phyloP scores from a whole-genome alignment of 352 stramenopile species.

The Phytophthora pini region DNA sequence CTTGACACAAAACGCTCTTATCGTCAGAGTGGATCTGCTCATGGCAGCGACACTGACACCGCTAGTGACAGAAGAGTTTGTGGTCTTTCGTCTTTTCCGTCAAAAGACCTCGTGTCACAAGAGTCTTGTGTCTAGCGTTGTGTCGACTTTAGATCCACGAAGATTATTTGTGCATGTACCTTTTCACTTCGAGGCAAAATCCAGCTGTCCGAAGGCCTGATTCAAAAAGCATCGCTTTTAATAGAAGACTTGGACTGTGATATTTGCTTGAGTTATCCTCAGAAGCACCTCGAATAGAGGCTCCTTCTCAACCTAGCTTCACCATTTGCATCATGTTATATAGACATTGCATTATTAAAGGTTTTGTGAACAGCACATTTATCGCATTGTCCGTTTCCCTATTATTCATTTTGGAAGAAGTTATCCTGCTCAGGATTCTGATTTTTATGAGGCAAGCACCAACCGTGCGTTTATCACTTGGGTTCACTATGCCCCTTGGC shows the following conservation, averaged over 20 bases:
- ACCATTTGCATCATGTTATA: too few species aligned
- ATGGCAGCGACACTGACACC: too few species aligned
- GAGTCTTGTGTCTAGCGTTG: not conserved
- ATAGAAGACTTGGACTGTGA: not conserved
- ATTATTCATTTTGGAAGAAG: not conserved
- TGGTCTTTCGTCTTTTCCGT: too few species aligned
- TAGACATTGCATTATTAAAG: not conserved
- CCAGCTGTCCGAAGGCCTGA: slow-evolving; percentile 18
- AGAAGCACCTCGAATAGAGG: too few species aligned
- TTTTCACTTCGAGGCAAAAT: slow-evolving; percentile 9
- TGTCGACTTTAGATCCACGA: slow-evolving; percentile 14
- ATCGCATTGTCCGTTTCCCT: not conserved
- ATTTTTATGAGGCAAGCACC: slow-evolving; percentile 11
- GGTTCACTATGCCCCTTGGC: slow-evolving; percentile 17
- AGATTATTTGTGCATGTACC: slow-evolving; percentile 8
- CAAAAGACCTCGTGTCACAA: not conserved
- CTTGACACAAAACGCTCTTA: slow-evolving; percentile 5
- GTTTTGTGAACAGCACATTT: not conserved
- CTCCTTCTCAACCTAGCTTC: too few species aligned
- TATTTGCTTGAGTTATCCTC: not conserved
- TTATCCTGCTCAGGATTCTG: slow-evolving; percentile 3
- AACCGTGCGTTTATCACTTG: slow-evolving; percentile 3
- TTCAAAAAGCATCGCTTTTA: slow-evolving; percentile 2
- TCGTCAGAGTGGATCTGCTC: not conserved
- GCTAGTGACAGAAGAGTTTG: too few species aligned